Conservation (phyloP, 805 yeast species). For the Lipomyces lipofer region DNA sequence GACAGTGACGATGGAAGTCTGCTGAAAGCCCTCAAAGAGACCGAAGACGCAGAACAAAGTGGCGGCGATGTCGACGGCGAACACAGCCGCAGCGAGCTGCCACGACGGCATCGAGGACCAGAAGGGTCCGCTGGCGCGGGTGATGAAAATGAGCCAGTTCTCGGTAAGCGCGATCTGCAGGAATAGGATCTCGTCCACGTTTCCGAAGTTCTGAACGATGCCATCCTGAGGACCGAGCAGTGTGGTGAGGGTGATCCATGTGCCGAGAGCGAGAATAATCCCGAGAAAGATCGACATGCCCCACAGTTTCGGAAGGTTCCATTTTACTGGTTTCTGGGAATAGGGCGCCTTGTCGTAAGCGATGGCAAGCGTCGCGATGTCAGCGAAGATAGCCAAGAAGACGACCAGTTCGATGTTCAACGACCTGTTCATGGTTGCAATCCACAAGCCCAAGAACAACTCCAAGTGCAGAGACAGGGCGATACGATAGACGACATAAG, state of each 20-base stretch:
- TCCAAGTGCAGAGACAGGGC: slow-evolving; percentile 94
- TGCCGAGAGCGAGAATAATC: slow-evolving; percentile 67
- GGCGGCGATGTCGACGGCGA: slow-evolving; percentile 84
- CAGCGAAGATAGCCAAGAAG: slow-evolving; percentile 83
- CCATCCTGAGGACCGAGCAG: slow-evolving; percentile 65
- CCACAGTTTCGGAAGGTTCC: slow-evolving; percentile 94
- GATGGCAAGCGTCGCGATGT: slow-evolving; percentile 77
- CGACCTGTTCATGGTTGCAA: slow-evolving; percentile 85
- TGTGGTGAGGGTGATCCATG: slow-evolving; percentile 93
- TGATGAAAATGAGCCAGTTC: slow-evolving; percentile 95
- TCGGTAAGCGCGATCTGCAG: slow-evolving; percentile 92
- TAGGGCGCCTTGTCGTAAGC: slow-evolving; percentile 94
- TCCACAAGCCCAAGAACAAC: slow-evolving; percentile 93
- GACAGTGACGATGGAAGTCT: slow-evolving; percentile 93
- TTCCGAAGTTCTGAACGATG: slow-evolving; percentile 93
- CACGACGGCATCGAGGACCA: slow-evolving; percentile 96
- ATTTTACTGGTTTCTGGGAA: slow-evolving; percentile 89
- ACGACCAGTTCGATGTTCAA: slow-evolving; percentile 71
- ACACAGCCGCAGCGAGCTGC: slow-evolving; percentile 94
- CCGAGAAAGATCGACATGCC: slow-evolving; percentile 77
- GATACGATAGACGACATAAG: slow-evolving; percentile 97
- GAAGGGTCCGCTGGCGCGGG: slow-evolving; percentile 98
- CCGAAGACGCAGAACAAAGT: slow-evolving; percentile 92
- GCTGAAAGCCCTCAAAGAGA: slow-evolving; percentile 91
- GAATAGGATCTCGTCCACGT: slow-evolving; percentile 88